A percentile compares a stretch with the other conserved stretches of the same genome.
Evolutionary conservation across 2,329 filamentous ascomycete genomes (phyloP).

Genomic region (Aureobasidium sp.): DNA sequence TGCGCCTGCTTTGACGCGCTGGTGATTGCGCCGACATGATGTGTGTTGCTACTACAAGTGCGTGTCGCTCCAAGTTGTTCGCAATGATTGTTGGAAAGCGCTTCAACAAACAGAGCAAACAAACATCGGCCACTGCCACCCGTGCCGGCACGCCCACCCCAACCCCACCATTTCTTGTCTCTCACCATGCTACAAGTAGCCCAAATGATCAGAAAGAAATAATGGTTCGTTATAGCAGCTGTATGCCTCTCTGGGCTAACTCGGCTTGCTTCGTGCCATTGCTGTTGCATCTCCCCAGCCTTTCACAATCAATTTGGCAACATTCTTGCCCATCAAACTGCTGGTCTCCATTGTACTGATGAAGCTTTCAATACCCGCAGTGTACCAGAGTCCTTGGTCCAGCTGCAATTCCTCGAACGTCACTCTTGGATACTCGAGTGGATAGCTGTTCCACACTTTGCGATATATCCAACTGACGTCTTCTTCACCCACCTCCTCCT

Average conservation of each 20-base stretch:
- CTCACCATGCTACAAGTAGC: too few relatives aligned
- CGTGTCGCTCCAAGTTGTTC: too few relatives aligned
- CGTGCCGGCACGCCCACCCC: not conserved
- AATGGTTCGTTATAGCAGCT: too few relatives aligned
- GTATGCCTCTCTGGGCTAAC: too few relatives aligned
- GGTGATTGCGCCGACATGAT: conserved; percentile 36
- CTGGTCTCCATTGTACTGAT: conserved; percentile 98
- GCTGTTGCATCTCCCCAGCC: conserved; percentile 37
- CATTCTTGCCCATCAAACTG: conserved; percentile 81
- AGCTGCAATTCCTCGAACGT: conserved; percentile 79
- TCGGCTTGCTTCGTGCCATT: too few relatives aligned
- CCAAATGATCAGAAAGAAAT: too few relatives aligned
- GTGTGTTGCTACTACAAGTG: not conserved
- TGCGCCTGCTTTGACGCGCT: conserved; percentile 53
- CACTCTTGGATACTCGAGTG: conserved; percentile 72
- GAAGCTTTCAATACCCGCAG: conserved; percentile 74
- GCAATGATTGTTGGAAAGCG: too few relatives aligned
- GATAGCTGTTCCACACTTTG: conserved; percentile 77
- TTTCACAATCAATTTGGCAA: conserved; percentile 64
- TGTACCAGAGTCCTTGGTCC: conserved; percentile 60
- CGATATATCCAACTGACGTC: conserved; percentile 70
- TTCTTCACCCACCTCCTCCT: conserved; percentile 28
- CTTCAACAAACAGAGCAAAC: conserved; percentile 10
- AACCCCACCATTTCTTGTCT: not conserved
- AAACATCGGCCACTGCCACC: conserved; percentile 3